Base-by-base conservation (phyloP, 2,329 filamentous ascomycete genomes). In the Atkinsonella texensis region DNA sequence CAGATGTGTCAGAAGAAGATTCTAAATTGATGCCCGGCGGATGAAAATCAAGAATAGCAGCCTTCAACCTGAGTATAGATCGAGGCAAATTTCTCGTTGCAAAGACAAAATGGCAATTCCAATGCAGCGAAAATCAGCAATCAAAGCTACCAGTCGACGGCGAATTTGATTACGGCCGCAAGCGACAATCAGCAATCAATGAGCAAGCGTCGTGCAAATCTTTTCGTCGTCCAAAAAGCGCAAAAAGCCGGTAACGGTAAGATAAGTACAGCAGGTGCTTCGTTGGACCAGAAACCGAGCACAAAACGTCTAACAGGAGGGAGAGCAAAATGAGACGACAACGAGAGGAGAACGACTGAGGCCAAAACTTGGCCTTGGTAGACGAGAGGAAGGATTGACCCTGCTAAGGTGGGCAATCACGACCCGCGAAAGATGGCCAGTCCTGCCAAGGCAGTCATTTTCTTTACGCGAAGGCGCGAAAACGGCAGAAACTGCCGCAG, bases 161-260 rank as follows among this genome's bases (percentile, higher is more conserved):
- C 17, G 41, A 20, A 40, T 13, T 23, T 31, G 41, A 40, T 17
- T 33, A 28, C n/a, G 40, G 40, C 33, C 23, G 28, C 9, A 31
- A 41, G 39, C 39, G 17, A 42, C 17, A 43, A 33, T 31, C 28
- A n/a, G 23, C 20, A 12, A 42, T 33, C 17, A 35, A 43, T 15
- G 47, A 48, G 46, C 13, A 23, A 49, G 20, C 23, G 35, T 42
- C 8, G 42, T 51, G n/a, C 17, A 44, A 28, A 40, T 48, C 9
- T 31, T 17, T 17, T 18, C 13, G 39, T 28, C 47, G 48, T 44
- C 48, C 52, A 50, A 53, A 53, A 50, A 28, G 42, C 13, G 44
- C 38, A 50, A 49, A 50, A 42, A 31, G 28, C 7, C 31, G 4
- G 38, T 10, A 17, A 35, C 39, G n/a, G 51, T 41, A 32, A 38